Conservation (phyloP, 768 basidiomycete species). For the Kwoniella bestiolae region DNA sequence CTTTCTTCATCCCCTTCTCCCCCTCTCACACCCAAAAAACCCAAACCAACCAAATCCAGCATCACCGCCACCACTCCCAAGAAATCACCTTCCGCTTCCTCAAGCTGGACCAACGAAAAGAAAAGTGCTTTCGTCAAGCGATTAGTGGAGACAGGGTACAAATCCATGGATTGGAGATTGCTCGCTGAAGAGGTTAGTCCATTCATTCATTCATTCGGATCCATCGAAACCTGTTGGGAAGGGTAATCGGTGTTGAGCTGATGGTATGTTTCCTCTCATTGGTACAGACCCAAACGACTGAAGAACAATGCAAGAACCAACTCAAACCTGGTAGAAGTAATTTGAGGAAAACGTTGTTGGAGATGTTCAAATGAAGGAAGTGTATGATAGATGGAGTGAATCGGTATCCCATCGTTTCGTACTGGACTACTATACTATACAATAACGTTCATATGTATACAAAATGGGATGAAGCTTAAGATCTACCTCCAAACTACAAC, state of each 20-base stretch:
- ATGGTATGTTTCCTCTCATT: background rate
- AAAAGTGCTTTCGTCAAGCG: conserved; percentile 9
- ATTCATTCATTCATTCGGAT: background rate
- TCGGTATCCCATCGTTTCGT: background rate
- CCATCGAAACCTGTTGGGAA: background rate
- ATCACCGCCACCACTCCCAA: background rate
- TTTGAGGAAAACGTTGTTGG: conserved; percentile 17
- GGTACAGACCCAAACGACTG: conserved; percentile 23
- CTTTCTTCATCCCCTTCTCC: conserved; percentile 8
- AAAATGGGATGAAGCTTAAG: too few relatives aligned
- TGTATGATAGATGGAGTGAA: background rate
- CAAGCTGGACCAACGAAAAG: conserved; percentile 23
- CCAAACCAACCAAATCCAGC: background rate
- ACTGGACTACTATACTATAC: too few relatives aligned
- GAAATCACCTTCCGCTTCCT: background rate
- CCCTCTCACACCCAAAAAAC: conserved; percentile 21
- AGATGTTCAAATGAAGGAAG: conserved; percentile 6
- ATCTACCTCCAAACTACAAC: too few relatives aligned
- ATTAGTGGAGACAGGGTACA: conserved; percentile 23
- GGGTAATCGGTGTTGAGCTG: background rate
- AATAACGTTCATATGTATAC: too few relatives aligned
- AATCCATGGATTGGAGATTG: conserved; percentile 22
- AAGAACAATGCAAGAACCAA: conserved; percentile 30
- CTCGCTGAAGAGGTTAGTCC: conserved; percentile 20
- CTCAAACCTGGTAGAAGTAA: conserved; percentile 29